Conservation (phyloP, 257 asterid genomes). For the Plectranthus barbatus region DNA sequence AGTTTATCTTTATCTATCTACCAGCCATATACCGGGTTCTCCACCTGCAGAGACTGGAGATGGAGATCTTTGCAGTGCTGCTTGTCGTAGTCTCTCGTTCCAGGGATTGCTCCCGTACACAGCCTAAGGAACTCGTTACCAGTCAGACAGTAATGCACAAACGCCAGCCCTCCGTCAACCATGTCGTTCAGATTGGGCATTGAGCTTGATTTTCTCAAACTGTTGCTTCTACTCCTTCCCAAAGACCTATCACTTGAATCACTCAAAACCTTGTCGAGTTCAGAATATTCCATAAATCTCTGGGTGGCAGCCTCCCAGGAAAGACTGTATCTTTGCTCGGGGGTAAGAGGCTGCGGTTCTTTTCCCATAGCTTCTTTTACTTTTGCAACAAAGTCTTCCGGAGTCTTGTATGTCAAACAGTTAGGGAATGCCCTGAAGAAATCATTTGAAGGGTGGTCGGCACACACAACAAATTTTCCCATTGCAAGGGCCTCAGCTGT, state of each 20-base stretch:
- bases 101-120: slow-evolving; percentile 87
- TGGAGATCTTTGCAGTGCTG: slow-evolving; percentile 76
- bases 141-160: slow-evolving; percentile 80
- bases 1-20: slow-evolving; percentile 32
- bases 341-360: slow-evolving; percentile 85
- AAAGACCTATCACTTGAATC: background rate
- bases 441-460: slow-evolving; percentile 95
- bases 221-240: slow-evolving; percentile 19
- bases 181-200: slow-evolving; percentile 58
- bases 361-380: slow-evolving; percentile 87
- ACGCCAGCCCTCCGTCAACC: slow-evolving; percentile 87
- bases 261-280: slow-evolving; percentile 56
- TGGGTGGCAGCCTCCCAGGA: slow-evolving; percentile 99
- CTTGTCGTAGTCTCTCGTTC: slow-evolving; percentile 62
- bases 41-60: slow-evolving; percentile 77
- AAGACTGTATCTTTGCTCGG: slow-evolving; percentile 67
- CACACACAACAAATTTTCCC: slow-evolving; percentile 97
- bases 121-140: slow-evolving; percentile 80
- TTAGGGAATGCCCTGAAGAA: slow-evolving; percentile 91
- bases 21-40: slow-evolving; percentile 95
- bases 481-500: slow-evolving; percentile 99
- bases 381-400: slow-evolving; percentile 85
- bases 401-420: slow-evolving; percentile 76
- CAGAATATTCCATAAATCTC: slow-evolving; percentile 81
- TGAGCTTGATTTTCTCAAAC: slow-evolving; percentile 51